Evolutionary conservation across 2,329 filamentous ascomycete genomes (phyloP).

Genomic region (Sporothrix euskadiensis): DNA sequence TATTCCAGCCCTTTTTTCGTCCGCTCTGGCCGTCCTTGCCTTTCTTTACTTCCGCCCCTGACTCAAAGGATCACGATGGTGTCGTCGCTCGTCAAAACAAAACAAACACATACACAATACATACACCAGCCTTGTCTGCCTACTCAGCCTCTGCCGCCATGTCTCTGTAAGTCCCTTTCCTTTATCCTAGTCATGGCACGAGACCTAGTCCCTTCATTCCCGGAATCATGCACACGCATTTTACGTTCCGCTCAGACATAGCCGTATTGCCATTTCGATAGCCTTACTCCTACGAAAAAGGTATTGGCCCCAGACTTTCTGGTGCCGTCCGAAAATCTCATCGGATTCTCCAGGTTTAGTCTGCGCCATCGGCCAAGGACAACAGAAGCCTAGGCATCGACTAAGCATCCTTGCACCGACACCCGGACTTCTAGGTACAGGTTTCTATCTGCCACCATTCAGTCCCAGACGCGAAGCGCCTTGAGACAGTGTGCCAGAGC

Average conservation of each 20-base stretch:
- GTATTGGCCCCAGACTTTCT: not conserved
- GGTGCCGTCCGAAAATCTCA: not conserved
- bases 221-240: not conserved
- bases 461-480: too few species aligned
- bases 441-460: not conserved
- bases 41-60: not conserved
- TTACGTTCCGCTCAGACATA: not conserved
- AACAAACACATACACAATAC: too few species aligned
- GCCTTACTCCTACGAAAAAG: not conserved
- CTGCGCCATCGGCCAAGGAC: not conserved
- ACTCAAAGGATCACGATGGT: not conserved
- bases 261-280: not conserved
- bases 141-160: not conserved
- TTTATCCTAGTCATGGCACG: not conserved
- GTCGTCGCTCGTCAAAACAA: not conserved
- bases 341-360: not conserved
- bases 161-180: not conserved
- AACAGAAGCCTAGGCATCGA: not conserved
- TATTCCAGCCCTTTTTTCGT: not conserved
- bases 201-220: not conserved
- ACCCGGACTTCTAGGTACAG: not conserved
- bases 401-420: not conserved
- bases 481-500: not conserved
- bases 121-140: not conserved
- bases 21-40: not conserved